Base-by-base conservation (phyloP, 805 yeast genomes). In the Schwanniomyces pseudopolymorphus region DNA sequence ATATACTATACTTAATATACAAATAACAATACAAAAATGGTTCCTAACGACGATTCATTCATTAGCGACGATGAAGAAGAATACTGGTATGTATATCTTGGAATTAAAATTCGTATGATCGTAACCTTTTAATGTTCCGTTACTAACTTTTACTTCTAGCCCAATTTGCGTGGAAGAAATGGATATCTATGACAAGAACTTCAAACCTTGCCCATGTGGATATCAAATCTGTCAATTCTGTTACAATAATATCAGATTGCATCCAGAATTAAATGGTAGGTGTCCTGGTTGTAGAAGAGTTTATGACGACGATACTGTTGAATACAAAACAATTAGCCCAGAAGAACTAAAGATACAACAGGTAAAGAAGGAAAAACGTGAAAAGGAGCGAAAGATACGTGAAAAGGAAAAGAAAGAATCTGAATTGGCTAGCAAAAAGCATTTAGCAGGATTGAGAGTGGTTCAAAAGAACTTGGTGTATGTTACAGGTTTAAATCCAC, bases 161-260 rank as follows among this genome's bases (percentile, higher is more conserved):
- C 99, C 99, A 46, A 80, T 94, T 52, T 94, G 99, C 74, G 92
- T 91, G 61, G 99, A 94, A 69, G 97, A 94, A 64, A 85, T 94
- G 90, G 99, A 94, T 67, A 83, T 92, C 40, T 87, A 96, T 14
- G 99, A 94, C 69, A 89, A 87, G 61, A 89, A 90, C 71, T 94
- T 94, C 77, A 89, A 87, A 66, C 99, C 99, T n/a, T 94, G 99
- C 74, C 98, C 98, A 0, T 94, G 99, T 72, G 99, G 99, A 16
- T 94, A 94, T 61, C 97, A 95, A 66, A 88, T 94, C 48, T 94
- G 99, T 67, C 98, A 92, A 75, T 94, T 94, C 64, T 94, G 99
- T 67, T 94, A 92, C 76, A 94, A 94, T 71, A 92, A 91, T 65
- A 94, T 94, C 59, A 80, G 97, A 53, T 94, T 89, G 54, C 92